Evolutionary conservation across 1,139 yeast species (phyloP).

Genomic region (Yamadazyma buinensis): DNA sequence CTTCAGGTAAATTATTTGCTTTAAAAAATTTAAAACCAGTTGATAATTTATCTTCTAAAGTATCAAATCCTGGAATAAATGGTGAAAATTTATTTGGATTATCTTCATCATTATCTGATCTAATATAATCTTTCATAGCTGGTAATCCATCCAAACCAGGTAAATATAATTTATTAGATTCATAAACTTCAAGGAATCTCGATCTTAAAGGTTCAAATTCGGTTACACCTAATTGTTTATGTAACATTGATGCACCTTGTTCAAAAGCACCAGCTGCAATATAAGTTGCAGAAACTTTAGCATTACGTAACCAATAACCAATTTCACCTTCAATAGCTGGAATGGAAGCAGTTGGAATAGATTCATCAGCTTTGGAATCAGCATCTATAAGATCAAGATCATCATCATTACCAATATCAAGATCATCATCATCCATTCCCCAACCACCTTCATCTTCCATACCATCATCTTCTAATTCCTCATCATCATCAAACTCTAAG

Average conservation of each 20-base stretch:
- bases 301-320: constrained; percentile 81
- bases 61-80: constrained; percentile 67
- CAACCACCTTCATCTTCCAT: constrained; percentile 53
- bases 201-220: constrained; percentile 83
- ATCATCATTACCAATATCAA: constrained; percentile 34
- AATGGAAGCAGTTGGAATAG: constrained; percentile 12
- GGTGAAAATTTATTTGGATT: constrained; percentile 59
- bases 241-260: constrained; percentile 87
- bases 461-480: constrained; percentile 50
- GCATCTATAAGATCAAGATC: constrained; percentile 23
- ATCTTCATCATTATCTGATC: constrained; percentile 59
- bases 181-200: constrained; percentile 80
- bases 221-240: constrained; percentile 83
- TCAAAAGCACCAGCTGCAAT: constrained; percentile 97
- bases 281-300: constrained; percentile 87
- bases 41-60: constrained; percentile 60
- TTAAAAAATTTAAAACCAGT: constrained; percentile 82
- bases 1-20: constrained; percentile 76
- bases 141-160: constrained; percentile 72
- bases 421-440: constrained; percentile 46
- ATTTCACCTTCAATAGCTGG: constrained; percentile 52
- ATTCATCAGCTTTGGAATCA: constrained; percentile 22
- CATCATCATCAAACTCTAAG: constrained; percentile 37
- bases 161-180: constrained; percentile 70
- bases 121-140: constrained; percentile 63